Evolutionary conservation across 805 yeast genomes (phyloP).

Genomic region (Pichia insulana): DNA sequence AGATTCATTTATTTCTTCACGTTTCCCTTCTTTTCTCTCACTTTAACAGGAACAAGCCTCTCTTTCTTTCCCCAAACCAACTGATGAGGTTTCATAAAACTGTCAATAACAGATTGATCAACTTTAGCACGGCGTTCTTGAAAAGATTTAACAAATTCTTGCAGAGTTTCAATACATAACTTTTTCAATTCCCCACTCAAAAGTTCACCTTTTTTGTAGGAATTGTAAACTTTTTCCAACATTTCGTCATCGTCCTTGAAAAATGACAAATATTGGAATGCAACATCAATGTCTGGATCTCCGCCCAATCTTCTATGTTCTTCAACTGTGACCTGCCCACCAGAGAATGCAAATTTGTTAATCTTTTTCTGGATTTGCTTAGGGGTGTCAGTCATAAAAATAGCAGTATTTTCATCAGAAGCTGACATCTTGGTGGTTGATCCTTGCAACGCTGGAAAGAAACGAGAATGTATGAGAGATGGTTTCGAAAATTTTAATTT

Average conservation of each 20-base stretch:
- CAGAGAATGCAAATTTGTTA: constrained; percentile 93
- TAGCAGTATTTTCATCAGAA: constrained; percentile 80
- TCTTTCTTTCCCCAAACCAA: constrained; percentile 66
- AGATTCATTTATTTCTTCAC: constrained; percentile 20
- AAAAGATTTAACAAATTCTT: constrained; percentile 69
- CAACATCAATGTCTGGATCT: constrained; percentile 90
- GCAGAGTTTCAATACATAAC: constrained; percentile 70
- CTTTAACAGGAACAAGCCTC: constrained; percentile 65
- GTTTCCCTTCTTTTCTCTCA: constrained; percentile 33
- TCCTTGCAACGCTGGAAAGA: constrained; percentile 98
- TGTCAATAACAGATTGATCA: constrained; percentile 48
- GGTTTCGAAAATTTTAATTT: constrained; percentile 88
- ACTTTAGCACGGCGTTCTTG: constrained; percentile 69
- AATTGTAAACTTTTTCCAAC: constrained; percentile 49
- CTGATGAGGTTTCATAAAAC: constrained; percentile 80
- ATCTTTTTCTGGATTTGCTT: constrained; percentile 89
- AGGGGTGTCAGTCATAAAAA: constrained; percentile 91
- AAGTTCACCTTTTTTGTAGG: constrained; percentile 71
- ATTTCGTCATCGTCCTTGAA: constrained; percentile 84
- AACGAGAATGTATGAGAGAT: constrained; percentile 83
- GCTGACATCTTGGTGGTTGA: constrained; percentile 96
- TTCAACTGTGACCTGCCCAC: constrained; percentile 81
- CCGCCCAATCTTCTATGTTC: constrained; percentile 90
- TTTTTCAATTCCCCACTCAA: constrained; percentile 92
- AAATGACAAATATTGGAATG: constrained; percentile 86